Percentiles rank a stretch among this genome's conserved stretches.
phyloP scores from a whole-genome alignment of 352 stramenopile genomes.

The Phytophthora cajani region DNA sequence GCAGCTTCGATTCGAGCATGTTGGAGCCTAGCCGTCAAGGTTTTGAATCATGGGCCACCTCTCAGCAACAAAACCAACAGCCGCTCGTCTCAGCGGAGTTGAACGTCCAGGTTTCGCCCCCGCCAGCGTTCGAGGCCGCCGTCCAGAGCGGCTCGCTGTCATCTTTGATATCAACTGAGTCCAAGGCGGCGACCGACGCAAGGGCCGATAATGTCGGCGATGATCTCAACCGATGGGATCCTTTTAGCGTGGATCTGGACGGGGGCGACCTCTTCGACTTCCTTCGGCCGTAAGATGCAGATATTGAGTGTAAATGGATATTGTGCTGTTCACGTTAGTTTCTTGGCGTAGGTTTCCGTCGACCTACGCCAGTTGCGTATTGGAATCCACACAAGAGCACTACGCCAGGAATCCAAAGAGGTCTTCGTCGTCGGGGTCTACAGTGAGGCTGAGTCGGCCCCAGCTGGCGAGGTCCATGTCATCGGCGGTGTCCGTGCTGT shows the following conservation, averaged over 20 bases:
- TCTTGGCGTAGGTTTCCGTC: not conserved
- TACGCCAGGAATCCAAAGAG: conserved; percentile 30
- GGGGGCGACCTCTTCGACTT: conserved; percentile 85
- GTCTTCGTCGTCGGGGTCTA: conserved; percentile 31
- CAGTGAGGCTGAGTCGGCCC: conserved; percentile 26
- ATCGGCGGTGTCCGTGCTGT: conserved; percentile 9
- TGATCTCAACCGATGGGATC: conserved; percentile 65
- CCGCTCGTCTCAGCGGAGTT: not conserved
- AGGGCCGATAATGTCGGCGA: conserved; percentile 40
- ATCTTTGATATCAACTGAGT: conserved; percentile 11
- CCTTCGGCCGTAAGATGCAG: conserved; percentile 55
- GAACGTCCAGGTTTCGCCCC: not conserved
- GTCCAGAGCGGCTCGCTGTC: conserved; percentile 2
- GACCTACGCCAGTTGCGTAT: no score
- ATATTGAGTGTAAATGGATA: not conserved
- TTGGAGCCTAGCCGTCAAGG: not conserved
- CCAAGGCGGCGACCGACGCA: not conserved
- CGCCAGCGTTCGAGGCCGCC: not conserved
- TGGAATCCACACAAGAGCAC: no score
- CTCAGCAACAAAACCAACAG: conserved; percentile 18
- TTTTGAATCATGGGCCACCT: conserved; percentile 6
- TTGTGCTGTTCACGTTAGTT: not conserved
- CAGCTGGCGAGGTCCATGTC: conserved; percentile 26
- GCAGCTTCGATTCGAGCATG: conserved; percentile 12
- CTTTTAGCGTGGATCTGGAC: conserved; percentile 73